Evolutionary conservation across 208 protist species (phyloP).

Genomic region (Crithidia expoeki): DNA sequence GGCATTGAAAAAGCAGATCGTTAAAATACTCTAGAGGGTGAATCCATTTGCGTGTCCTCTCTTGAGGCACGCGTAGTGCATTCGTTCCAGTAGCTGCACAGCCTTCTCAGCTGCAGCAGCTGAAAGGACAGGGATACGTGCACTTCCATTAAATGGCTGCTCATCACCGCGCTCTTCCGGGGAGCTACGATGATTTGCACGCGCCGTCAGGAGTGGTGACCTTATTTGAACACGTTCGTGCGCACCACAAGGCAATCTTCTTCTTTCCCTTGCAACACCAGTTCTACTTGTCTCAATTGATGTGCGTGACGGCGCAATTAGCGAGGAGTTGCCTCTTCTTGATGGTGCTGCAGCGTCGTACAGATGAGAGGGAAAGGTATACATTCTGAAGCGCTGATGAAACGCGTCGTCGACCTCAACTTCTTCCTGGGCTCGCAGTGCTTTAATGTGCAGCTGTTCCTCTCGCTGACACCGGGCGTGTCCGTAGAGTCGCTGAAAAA

Average conservation of each 20-base stretch:
- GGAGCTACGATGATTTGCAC: no score
- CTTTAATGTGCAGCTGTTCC: neutral
- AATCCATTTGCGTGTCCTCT: neutral
- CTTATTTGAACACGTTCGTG: no score
- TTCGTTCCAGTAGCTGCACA: neutral
- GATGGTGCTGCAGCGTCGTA: neutral
- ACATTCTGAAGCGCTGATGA: neutral
- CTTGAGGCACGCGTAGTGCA: neutral
- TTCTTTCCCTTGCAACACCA: no score
- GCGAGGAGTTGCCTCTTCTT: neutral
- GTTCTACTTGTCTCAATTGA: neutral
- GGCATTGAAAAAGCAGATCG: no score
- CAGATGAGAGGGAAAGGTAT: slow-evolving; percentile 6
- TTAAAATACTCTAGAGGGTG: no score
- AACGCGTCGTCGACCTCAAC: neutral
- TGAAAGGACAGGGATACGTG: neutral
- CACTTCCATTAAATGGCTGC: no score
- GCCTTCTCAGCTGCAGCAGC: neutral
- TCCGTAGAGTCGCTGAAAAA: slow-evolving; percentile 22
- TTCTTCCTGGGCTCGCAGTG: neutral
- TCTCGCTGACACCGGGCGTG: slow-evolving; percentile 20
- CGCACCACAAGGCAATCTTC: no score
- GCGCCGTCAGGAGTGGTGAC: no score
- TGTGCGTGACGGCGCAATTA: neutral
- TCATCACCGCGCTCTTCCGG: no score